A percentile compares a stretch with the other conserved stretches of the same genome.
phyloP scores from a whole-genome alignment of 2,329 filamentous ascomycete species.

The Claviceps sp. region DNA sequence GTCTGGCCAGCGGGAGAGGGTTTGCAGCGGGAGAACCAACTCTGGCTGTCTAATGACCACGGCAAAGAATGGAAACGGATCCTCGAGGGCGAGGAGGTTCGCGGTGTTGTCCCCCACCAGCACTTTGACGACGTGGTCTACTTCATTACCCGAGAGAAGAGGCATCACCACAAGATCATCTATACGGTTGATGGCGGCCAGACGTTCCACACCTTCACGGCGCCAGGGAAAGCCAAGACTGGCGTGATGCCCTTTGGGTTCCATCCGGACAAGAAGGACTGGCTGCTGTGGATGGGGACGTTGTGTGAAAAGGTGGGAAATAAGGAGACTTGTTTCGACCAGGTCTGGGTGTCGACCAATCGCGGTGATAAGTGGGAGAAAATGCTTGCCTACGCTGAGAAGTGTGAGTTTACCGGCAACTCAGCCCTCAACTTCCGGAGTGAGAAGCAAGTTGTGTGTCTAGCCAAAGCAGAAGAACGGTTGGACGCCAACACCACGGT shows the following conservation, averaged over 20 bases:
- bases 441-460: slow-evolving; percentile 45
- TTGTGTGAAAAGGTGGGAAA: slow-evolving; percentile 45
- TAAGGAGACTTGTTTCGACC: slow-evolving; percentile 49
- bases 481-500: slow-evolving; percentile 52
- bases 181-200: slow-evolving; percentile 73
- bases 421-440: slow-evolving; percentile 40
- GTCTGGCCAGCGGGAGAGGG: slow-evolving; percentile 31
- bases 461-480: slow-evolving; percentile 40
- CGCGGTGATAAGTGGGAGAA: slow-evolving; percentile 70
- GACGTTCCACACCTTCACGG: slow-evolving; percentile 59
- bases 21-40: slow-evolving; percentile 33
- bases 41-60: slow-evolving; percentile 71
- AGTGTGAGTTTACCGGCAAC: slow-evolving; percentile 75
- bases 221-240: slow-evolving; percentile 39
- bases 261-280: slow-evolving; percentile 74
- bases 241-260: slow-evolving; percentile 48
- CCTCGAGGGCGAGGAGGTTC: slow-evolving; percentile 56
- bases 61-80: slow-evolving; percentile 72
- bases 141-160: slow-evolving; percentile 52
- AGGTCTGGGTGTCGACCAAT: slow-evolving; percentile 66
- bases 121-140: slow-evolving; percentile 79
- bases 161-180: slow-evolving; percentile 41
- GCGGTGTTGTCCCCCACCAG: slow-evolving; percentile 59
- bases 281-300: slow-evolving; percentile 80
- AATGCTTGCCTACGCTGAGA: slow-evolving; percentile 58